These are phyloP conservation scores for Alloteropsis semialata DNA, from an alignment of 176 grass and related monocot species.

Conservation along the genomic window DNA sequence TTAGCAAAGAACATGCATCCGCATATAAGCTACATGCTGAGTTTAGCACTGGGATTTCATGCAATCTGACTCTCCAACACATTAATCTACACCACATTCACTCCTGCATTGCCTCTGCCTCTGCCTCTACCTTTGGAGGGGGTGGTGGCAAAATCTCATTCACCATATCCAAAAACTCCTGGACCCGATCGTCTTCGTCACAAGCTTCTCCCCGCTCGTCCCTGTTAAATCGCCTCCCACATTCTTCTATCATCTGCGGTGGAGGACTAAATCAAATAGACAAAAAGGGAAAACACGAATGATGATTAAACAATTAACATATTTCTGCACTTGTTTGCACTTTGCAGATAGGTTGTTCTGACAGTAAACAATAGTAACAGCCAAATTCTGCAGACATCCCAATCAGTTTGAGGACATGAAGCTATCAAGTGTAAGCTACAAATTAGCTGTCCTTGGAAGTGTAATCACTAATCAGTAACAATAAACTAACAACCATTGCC, in stretches of 20 bases:
- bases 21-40: not conserved
- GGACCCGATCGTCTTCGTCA: conserved; percentile 7
- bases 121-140: conserved; percentile 17
- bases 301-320: not conserved
- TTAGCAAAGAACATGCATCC: not conserved
- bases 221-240: conserved; percentile 34
- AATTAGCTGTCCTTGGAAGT: not conserved
- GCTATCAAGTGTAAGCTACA: not conserved
- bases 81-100: not conserved
- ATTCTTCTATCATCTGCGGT: conserved; percentile 50
- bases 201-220: conserved; percentile 1
- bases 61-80: not conserved
- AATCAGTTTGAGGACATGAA: not conserved
- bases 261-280: not conserved
- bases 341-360: not conserved
- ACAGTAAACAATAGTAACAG: not conserved
- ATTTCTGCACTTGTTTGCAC: not conserved
- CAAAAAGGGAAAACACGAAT: not conserved
- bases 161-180: conserved; percentile 43
- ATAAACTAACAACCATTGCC: not conserved
- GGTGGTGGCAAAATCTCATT: conserved; percentile 47
- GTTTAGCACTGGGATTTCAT: not conserved
- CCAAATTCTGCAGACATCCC: not conserved
- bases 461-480: not conserved
- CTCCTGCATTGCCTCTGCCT: not conserved